Evolutionary conservation across 345 rosid species (phyloP).

Genomic region (Citropsis articulata): DNA sequence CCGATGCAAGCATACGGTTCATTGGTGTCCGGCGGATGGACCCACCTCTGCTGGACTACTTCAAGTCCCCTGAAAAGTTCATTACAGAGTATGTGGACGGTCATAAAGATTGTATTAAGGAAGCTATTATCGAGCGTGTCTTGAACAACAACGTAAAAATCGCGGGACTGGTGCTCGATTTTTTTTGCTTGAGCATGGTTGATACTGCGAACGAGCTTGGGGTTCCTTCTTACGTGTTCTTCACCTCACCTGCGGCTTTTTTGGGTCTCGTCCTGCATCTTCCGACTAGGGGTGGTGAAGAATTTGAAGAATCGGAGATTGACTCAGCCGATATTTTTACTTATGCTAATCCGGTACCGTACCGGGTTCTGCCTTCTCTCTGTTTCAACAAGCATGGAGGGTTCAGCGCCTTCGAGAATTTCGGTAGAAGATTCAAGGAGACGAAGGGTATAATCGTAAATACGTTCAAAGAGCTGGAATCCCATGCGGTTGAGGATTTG

Average conservation of each 20-base stretch:
- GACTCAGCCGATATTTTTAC: slow-evolving; percentile 10
- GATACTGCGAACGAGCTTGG: slow-evolving; percentile 39
- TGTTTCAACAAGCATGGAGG: slow-evolving; percentile 3
- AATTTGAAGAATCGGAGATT: not conserved
- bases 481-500: slow-evolving; percentile 12
- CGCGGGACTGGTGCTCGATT: slow-evolving; percentile 34
- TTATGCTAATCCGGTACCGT: slow-evolving; percentile 19
- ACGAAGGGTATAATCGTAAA: slow-evolving; percentile 32
- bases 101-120: slow-evolving; percentile 20
- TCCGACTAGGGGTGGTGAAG: slow-evolving; percentile 6
- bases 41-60: not conserved
- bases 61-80: not conserved
- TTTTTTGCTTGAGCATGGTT: slow-evolving; percentile 32
- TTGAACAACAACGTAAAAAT: not conserved
- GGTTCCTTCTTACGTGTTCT: slow-evolving; percentile 36
- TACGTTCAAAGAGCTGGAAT: slow-evolving; percentile 30
- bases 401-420: not conserved
- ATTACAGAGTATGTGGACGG: not conserved
- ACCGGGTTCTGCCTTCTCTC: slow-evolving; percentile 15
- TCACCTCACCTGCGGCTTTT: slow-evolving; percentile 26
- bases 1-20: slow-evolving; percentile 12
- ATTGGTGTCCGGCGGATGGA: slow-evolving; percentile 9
- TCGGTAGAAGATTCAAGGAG: slow-evolving; percentile 17
- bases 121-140: slow-evolving; percentile 10
- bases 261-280: slow-evolving; percentile 20